Evolutionary conservation across 371 early-diverging fungal species (phyloP), one percentile per base, ranked within the genome.

Genomic region (Paraphysoderma sedebokerense): DNA sequence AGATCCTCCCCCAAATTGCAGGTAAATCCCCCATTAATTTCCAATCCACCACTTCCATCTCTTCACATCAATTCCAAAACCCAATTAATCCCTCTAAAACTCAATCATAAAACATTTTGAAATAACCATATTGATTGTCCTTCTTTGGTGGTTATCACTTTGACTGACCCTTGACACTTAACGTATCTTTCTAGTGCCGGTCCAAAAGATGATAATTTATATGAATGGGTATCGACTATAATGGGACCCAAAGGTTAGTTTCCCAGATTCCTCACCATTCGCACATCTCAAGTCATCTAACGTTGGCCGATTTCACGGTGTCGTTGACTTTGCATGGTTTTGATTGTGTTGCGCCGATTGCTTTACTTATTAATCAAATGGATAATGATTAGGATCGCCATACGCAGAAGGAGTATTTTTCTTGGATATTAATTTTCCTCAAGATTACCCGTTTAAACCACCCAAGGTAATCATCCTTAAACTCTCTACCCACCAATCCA

Each of bases 201-300:
- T 19, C 96, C 96, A 2, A 92, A 90, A 57, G 87, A 87, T 27
- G 95, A 92, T 60, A 89, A 90, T 53, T 61, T 95, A 44, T 92
- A 82, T 61, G 92, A 93, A 53, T 95, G 96, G 96, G 82, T 84
- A 1, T 77, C 92, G 22, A 92, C 95, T 8, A 87, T 95, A 51
- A 74, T 76, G 50, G 96, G 98, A 2, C 97, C 98, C 5, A 63
- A 70, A 31, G 82, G 72, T 23, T n/a, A n/a, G n/a, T n/a, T n/a
- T n/a, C n/a, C n/a, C n/a, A n/a, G n/a, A n/a, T n/a, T n/a, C n/a
- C n/a, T n/a, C n/a, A n/a, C n/a, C n/a, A n/a, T n/a, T n/a, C n/a
- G n/a, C n/a, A n/a, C n/a, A n/a, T n/a, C n/a, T n/a, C n/a, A n/a
- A n/a, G n/a, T n/a, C n/a, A n/a, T n/a, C n/a, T n/a, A n/a, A n/a